A percentile compares a stretch with the other conserved stretches of the same genome.
Conservation (phyloP, 2,329 filamentous ascomycete genomes). For the Curvularia spicifera region DNA sequence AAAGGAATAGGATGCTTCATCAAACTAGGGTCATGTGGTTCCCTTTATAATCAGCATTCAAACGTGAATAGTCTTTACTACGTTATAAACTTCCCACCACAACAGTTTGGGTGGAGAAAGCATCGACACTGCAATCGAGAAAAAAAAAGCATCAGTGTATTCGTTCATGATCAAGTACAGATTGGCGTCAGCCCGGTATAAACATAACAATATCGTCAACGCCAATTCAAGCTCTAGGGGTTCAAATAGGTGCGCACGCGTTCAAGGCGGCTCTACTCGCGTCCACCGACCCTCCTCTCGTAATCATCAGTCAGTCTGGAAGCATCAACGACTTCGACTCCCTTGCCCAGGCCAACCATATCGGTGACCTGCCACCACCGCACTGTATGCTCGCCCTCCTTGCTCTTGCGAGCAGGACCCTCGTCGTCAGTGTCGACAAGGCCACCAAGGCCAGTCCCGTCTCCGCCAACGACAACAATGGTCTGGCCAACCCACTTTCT, state of each 20-base stretch:
- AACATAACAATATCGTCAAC: slow-evolving; percentile 11
- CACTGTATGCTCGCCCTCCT: slow-evolving; percentile 36
- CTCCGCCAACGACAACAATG: slow-evolving; percentile 64
- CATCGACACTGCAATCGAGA: not conserved
- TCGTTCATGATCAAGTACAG: slow-evolving; percentile 14
- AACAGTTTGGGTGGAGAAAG: not conserved
- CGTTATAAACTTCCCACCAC: not conserved
- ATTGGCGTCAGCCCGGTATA: slow-evolving; percentile 7
- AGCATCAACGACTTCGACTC: slow-evolving; percentile 86
- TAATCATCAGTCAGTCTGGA: slow-evolving; percentile 85
- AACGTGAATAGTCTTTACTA: not conserved
- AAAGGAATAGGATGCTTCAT: not conserved
- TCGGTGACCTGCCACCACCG: slow-evolving; percentile 82
- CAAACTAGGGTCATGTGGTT: not conserved
- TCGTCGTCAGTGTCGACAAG: slow-evolving; percentile 69
- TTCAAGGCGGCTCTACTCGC: slow-evolving; percentile 42
- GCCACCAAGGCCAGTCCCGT: slow-evolving; percentile 53
- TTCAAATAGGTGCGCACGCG: not conserved
- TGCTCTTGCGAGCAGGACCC: slow-evolving; percentile 31
- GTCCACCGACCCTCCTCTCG: slow-evolving; percentile 75
- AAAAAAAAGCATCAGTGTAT: slow-evolving; percentile 10
- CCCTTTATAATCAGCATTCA: not conserved
- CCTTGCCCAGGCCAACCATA: slow-evolving; percentile 83
- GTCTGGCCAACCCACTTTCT: slow-evolving; percentile 67
- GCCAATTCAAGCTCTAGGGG: not conserved